Evolutionary conservation across 768 basidiomycete species (phyloP).

Genomic region (Astraeus odoratus): DNA sequence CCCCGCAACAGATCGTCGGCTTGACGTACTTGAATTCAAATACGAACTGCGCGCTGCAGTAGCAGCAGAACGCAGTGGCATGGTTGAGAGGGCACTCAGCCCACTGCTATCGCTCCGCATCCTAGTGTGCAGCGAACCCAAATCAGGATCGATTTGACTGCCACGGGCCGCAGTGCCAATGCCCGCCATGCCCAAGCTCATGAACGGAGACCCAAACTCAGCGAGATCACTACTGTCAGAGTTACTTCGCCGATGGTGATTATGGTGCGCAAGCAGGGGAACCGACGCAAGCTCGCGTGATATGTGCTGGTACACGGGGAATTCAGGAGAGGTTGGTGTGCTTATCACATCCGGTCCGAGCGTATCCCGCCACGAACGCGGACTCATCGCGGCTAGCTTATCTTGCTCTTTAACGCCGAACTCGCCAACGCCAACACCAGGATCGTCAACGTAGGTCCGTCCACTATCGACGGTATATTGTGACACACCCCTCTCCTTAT

Average conservation of each 20-base stretch:
- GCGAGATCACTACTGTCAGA: conserved; percentile 9
- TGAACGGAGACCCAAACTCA: conserved; percentile 13
- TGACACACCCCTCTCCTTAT: conserved; percentile 27
- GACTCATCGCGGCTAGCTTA: not conserved
- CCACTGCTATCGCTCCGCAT: conserved; percentile 11
- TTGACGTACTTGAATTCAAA: not conserved
- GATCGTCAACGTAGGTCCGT: conserved; percentile 21
- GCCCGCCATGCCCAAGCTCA: conserved; percentile 40
- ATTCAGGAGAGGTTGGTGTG: conserved; percentile 8
- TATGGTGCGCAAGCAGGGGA: conserved; percentile 26
- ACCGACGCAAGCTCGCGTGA: conserved; percentile 22
- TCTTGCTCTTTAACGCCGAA: conserved; percentile 4
- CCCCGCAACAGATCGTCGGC: not conserved
- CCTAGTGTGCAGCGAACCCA: conserved; percentile 6
- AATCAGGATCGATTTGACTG: conserved; percentile 17
- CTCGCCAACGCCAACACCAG: conserved; percentile 8
- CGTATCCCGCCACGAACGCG: conserved; percentile 16
- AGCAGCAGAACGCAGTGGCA: conserved; percentile 3
- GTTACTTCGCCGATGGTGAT: conserved; percentile 11
- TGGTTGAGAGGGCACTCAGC: conserved; percentile 3
- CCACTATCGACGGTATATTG: conserved; percentile 29
- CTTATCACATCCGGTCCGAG: conserved; percentile 21
- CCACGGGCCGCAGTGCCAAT: conserved; percentile 37
- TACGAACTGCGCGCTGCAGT: not conserved
- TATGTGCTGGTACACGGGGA: conserved; percentile 18